Evolutionary conservation across 306 rosid species (phyloP), one percentile per base, ranked within the genome.

Genomic region (Lathyrus aphaca): DNA sequence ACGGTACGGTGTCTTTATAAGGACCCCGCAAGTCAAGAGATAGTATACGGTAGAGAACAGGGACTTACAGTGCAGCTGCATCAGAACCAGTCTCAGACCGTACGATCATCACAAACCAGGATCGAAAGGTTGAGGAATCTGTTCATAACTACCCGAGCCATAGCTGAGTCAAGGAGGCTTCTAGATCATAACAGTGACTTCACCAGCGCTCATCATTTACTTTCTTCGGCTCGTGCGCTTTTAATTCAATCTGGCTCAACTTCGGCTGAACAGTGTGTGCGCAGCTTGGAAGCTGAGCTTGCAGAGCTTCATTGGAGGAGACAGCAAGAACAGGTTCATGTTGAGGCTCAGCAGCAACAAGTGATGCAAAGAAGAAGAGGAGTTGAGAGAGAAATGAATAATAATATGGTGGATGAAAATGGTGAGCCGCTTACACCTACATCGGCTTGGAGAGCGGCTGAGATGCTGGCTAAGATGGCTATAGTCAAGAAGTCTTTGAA

Each of bases 371-470:
- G 94, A 59, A 74, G 91, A 77, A 75, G 86, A 70, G 86, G 66
- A 2, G 35, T 77, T 5, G 82, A 84, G 60, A 53, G 67, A 19
- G 81, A 77, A 8, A n/a, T 10, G 44, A 32, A 35, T 35, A 6
- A 8, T 35, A 35, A 44, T 3, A 3, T 72, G 4, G 86, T 76
- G 29, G 96, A 86, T 16, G 97, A 91, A 44, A 86, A 85, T 7
- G 92, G 89, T 0, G 97, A 91, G 78, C 96, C 97, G 54, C 84
- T 88, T 1, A 88, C 97, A 12, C 97, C 97, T 0, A 82, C 88
- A 0, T 91, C 97, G 62, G 96, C 97, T 53, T 85, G 96, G 97
- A 77, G 90, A 68, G 91, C 93, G 23, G 96, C 92, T 15, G 96
- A 91, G 86, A 86, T 83, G 88, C 80, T 88, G 83, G 96, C 96